Percentiles rank a stretch among this genome's conserved stretches.
phyloP scores from a whole-genome alignment of 345 rosid species.

The Eucalyptus pumila region DNA sequence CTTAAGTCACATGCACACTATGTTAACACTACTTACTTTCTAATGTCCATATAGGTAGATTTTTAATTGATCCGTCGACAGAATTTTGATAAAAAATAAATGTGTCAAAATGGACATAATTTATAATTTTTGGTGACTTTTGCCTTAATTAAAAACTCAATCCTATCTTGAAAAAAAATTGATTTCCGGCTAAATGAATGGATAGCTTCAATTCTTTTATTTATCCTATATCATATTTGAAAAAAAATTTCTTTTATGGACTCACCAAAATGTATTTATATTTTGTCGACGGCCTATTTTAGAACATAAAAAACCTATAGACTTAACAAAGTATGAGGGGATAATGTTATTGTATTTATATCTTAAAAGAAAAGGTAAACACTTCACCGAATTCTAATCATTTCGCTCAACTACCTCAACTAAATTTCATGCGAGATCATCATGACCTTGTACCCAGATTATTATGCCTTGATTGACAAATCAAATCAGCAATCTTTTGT shows the following conservation, averaged over 20 bases:
- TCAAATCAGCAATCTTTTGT: neutral
- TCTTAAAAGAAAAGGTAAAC: neutral
- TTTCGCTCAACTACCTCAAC: neutral
- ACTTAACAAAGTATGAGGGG: neutral
- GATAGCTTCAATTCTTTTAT: neutral
- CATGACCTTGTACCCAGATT: neutral
- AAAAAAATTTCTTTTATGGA: neutral
- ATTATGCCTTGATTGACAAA: neutral
- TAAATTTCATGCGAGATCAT: neutral
- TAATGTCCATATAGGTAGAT: no score
- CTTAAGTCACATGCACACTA: no score
- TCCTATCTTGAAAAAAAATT: neutral
- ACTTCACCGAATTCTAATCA: neutral
- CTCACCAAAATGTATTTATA: neutral
- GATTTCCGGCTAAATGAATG: neutral
- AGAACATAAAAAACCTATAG: neutral
- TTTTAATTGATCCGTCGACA: fast-evolving
- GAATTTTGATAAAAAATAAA: no score
- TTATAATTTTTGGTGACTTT: neutral
- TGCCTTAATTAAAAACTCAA: neutral
- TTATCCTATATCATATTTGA: neutral
- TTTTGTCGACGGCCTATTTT: neutral
- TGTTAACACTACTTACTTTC: no score
- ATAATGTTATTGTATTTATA: neutral
- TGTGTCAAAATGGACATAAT: neutral